These are phyloP conservation scores for Leptographium wingfieldii DNA, from an alignment of 2,329 filamentous ascomycete genomes.

Conservation along the genomic window DNA sequence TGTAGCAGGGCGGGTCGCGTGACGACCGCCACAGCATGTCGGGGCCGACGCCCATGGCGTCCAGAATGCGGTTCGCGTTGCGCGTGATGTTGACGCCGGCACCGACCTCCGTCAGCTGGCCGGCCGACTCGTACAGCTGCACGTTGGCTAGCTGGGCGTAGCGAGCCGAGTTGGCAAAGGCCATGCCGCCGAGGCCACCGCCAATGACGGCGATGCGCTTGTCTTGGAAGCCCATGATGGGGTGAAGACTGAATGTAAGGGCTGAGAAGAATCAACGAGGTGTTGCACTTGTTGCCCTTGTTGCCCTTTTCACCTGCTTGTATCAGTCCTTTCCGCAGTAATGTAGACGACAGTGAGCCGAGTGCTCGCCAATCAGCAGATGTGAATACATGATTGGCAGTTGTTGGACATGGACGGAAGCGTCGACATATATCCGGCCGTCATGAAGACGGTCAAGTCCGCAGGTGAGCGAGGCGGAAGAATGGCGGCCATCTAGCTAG, in stretches of 20 bases:
- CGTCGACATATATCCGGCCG: background rate
- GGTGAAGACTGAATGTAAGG: too few species aligned
- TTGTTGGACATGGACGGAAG: background rate
- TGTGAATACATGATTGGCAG: background rate
- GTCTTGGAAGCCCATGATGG: conserved; percentile 6
- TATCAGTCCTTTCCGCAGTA: background rate
- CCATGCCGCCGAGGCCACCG: conserved; percentile 26
- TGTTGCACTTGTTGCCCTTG: too few species aligned
- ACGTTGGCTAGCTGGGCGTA: conserved; percentile 17
- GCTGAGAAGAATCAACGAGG: too few species aligned
- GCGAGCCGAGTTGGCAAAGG: conserved; percentile 22
- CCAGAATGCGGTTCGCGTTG: conserved; percentile 21
- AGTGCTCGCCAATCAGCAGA: background rate
- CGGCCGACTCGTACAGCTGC: conserved; percentile 23
- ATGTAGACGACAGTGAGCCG: background rate
- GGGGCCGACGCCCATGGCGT: conserved; percentile 21
- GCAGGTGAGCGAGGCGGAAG: background rate
- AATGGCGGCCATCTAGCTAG: too few species aligned
- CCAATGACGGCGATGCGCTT: conserved; percentile 23
- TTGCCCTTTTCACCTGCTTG: too few species aligned
- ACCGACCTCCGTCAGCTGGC: conserved; percentile 22
- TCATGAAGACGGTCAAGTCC: background rate
- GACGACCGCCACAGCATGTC: conserved; percentile 10
- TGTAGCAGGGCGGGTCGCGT: conserved; percentile 8
- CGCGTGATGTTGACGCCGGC: conserved; percentile 23